Evolutionary conservation across 352 stramenopile genomes (phyloP).

Genomic region (Pythium sukuiense): DNA sequence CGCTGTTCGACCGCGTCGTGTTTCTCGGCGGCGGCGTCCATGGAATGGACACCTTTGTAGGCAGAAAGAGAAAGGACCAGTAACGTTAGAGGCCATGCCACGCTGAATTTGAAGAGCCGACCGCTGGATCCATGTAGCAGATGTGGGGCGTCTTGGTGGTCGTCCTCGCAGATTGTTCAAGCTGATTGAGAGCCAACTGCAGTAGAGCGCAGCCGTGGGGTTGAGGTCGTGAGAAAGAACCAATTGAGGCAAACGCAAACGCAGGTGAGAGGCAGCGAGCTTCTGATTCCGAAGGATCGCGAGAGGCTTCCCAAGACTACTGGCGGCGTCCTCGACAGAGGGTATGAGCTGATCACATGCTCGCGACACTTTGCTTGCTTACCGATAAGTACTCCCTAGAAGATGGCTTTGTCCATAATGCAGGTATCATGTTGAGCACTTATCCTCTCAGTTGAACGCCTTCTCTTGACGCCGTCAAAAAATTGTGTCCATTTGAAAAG

Average conservation of each 20-base stretch:
- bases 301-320: not conserved
- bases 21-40: constrained; percentile 57
- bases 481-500: too few species aligned
- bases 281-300: not conserved
- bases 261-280: not conserved
- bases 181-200: not conserved
- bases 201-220: not conserved
- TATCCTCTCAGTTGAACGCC: too few species aligned
- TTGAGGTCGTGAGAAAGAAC: not conserved
- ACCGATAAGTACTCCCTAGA: too few species aligned
- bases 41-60: constrained; percentile 79
- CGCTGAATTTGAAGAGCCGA: too few species aligned
- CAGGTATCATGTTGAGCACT: too few species aligned
- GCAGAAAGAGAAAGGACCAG: constrained; percentile 22
- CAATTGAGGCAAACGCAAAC: not conserved
- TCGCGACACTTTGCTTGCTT: too few species aligned
- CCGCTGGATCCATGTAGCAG: not conserved
- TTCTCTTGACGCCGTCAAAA: too few species aligned
- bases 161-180: not conserved
- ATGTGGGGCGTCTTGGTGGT: not conserved
- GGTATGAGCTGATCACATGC: too few species aligned
- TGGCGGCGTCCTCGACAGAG: too few species aligned
- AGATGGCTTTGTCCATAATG: too few species aligned
- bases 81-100: not conserved
- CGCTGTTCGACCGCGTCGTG: constrained; percentile 53